Evolutionary conservation across 805 yeast species (phyloP), one percentile per base, ranked within the genome.

Genomic region (Ogataea neopini): DNA sequence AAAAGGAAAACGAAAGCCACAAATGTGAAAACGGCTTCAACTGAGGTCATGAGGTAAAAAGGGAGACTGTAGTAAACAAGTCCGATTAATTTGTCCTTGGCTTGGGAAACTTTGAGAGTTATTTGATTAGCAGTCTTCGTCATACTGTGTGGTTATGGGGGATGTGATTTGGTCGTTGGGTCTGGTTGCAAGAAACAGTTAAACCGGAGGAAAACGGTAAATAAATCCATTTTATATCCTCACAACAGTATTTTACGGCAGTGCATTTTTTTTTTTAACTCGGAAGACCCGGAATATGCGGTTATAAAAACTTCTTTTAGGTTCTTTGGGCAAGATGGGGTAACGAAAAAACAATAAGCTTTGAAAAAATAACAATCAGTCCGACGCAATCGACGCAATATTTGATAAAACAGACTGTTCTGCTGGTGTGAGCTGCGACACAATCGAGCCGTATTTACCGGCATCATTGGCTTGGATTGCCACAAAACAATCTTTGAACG

Each of bases 401-500:
- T 40, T 48, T n/a, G 47, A 37, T 22, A 64, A 40, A 9, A 53
- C 49, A 6, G 55, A 54, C 47, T 58, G 64, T 22, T 66, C 66
- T 9, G 48, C 51, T 3, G 54, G 45, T 10, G 53, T 44, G 22
- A 67, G 53, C n/a, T 40, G 48, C 7, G 59, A 50, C 32, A 60
- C 52, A 9, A 64, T 17, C 20, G 48, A 10, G 17, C 40, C 37
- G 47, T 67, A 65, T 37, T 62, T 64, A 2, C 46, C 49, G n/a
- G 53, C 6, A 52, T 83, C 81, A 7, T 66, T 61, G 25, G 69
- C 73, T 56, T 81, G 83, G 17, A 86, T 61, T 1, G 63, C 60
- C 3, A 71, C 49, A 14, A 88, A 66, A 15, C 79, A 75, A 15
- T 78, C 75, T 47, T 83, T 80, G 66, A 90, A 82, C 2, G 80